Evolutionary conservation across 1,139 yeast species (phyloP), one percentile per base, ranked within the genome.

Genomic region (Magnusiomyces starmeri): DNA sequence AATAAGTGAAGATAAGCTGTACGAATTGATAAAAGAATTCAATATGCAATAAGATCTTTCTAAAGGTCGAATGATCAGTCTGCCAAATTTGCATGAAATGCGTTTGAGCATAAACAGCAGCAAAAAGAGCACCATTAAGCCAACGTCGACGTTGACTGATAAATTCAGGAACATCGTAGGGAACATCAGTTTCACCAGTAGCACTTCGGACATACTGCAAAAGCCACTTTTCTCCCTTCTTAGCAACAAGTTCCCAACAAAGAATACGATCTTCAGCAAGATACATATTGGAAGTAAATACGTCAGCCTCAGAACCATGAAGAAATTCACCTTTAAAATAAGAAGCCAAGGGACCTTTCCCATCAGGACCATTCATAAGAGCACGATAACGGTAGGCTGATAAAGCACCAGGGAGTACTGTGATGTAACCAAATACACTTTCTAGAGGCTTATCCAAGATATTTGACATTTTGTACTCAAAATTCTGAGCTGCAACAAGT

Each of bases 61-160:
- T 77, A 8, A 80, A 66, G 21, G 72, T 60, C 1, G 95, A 83
- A 67, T 92, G 98, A 61, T 82, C 92, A 0, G 98, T 90, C 49
- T 72, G 65, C 95, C 96, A 90, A 48, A 92, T 82, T 62, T 83
- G 86, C 54, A 75, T 75, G 65, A 83, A 84, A 65, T 89, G 89
- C 22, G 85, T 67, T 64, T 86, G 87, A 0, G 97, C 83, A 65
- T 85, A 92, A 54, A 92, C 72, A 1, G 97, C 97, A 1, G 98
- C 97, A 71, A 92, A 92, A 64, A 90, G 81, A 0, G 98, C 96
- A 71, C 98, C 98, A 67, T 92, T 92, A 52, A 92, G 79, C 98
- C 98, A 92, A 72, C 98, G 82, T 72, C 98, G 81, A 73, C 98
- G 82, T 70, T 92, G 98, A 16, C 95, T 82, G 54, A 92, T 81